Conservation (phyloP, 1,284 basidiomycete species). For the Ustilago loliicola region DNA sequence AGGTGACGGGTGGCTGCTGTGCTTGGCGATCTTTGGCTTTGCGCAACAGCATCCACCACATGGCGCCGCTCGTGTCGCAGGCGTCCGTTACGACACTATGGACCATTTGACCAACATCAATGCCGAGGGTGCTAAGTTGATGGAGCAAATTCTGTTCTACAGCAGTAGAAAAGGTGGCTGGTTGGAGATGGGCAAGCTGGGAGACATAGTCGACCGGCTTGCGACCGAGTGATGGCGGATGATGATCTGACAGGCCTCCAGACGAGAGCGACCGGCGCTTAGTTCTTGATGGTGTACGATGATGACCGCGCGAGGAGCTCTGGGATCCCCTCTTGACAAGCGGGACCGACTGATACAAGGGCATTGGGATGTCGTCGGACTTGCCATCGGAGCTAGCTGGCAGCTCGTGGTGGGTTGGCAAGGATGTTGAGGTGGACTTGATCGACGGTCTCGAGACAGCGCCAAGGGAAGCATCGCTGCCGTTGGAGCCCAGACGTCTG, state of each 20-base stretch:
- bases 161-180: slow-evolving; percentile 84
- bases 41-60: slow-evolving; percentile 96
- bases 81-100: slow-evolving; percentile 92
- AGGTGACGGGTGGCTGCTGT: slow-evolving; percentile 9
- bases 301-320: slow-evolving; percentile 69
- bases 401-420: slow-evolving; percentile 60
- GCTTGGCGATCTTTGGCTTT: slow-evolving; percentile 76
- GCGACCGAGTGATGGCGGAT: slow-evolving; percentile 46
- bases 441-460: slow-evolving; percentile 20
- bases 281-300: slow-evolving; percentile 90
- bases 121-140: slow-evolving; percentile 81
- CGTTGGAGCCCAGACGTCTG: slow-evolving; percentile 59
- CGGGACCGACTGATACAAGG: slow-evolving; percentile 38
- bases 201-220: slow-evolving; percentile 76
- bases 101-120: slow-evolving; percentile 93
- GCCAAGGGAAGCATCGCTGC: slow-evolving; percentile 52
- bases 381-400: slow-evolving; percentile 20
- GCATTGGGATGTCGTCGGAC: slow-evolving; percentile 18
- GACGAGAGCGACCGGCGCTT: slow-evolving; percentile 86
- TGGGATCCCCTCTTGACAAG: slow-evolving; percentile 51
- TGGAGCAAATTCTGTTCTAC: slow-evolving; percentile 85
- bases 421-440: slow-evolving; percentile 35
- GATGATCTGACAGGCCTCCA: slow-evolving; percentile 66
- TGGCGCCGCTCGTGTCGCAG: slow-evolving; percentile 88
- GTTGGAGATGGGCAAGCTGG: slow-evolving; percentile 79